Conservation (phyloP, 257 asterid species). For the Solanum piurae region DNA sequence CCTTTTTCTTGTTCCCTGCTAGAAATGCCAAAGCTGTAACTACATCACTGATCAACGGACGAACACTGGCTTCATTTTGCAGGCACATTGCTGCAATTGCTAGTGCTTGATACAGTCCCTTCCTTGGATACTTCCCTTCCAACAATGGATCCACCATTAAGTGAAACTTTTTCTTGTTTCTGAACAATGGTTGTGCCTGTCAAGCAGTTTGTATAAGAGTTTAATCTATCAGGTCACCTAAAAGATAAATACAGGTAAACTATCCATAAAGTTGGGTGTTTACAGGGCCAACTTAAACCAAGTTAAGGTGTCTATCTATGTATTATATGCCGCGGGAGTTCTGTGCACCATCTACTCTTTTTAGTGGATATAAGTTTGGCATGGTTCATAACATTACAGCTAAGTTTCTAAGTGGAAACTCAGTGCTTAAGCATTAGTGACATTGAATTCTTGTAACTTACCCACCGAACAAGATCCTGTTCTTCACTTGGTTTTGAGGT, state of each 20-base stretch:
- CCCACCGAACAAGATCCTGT: constrained; percentile 46
- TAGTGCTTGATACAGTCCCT: constrained; percentile 44
- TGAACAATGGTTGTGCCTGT: constrained; percentile 54
- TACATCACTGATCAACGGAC: constrained; percentile 51
- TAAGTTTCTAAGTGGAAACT: neutral
- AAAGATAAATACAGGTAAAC: neutral
- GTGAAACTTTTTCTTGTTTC: constrained; percentile 40
- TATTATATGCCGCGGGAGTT: neutral
- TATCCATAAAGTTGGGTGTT: neutral
- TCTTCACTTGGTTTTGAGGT: constrained; percentile 30
- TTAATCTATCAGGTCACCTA: neutral
- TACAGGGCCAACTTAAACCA: neutral
- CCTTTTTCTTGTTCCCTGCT: neutral
- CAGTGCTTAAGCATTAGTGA: neutral
- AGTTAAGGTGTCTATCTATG: neutral
- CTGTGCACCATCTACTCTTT: neutral
- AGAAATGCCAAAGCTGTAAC: constrained; percentile 34
- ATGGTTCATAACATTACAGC: neutral
- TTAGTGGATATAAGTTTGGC: neutral
- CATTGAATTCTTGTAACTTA: neutral
- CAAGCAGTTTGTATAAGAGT: neutral
- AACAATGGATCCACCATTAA: constrained; percentile 43
- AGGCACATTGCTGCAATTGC: constrained; percentile 66
- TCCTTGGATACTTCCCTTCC: constrained; percentile 33
- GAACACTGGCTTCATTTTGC: constrained; percentile 41